Evolutionary conservation across 2,329 filamentous ascomycete species (phyloP).

Genomic region (Ascocoryne sarcoides): DNA sequence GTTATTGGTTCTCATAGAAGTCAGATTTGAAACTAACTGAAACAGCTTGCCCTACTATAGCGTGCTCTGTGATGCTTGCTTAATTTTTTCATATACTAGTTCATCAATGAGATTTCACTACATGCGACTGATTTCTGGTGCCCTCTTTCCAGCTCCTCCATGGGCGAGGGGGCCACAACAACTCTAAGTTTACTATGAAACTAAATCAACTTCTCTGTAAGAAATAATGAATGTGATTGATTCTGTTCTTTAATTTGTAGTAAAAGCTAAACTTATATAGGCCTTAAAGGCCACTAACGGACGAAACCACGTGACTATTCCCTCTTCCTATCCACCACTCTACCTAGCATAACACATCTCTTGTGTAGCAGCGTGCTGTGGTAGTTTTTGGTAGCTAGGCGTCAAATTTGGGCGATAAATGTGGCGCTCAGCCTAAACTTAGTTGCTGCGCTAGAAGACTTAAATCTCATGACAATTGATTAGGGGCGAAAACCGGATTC

Average conservation of each 20-base stretch:
- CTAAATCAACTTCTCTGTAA: not conserved
- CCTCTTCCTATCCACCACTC: too few species aligned
- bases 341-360: too few species aligned
- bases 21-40: not conserved
- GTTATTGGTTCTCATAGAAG: not conserved
- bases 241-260: not conserved
- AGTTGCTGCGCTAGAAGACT: not conserved
- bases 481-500: not conserved
- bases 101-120: not conserved
- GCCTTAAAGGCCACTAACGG: not conserved
- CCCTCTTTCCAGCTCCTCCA: not conserved
- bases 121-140: not conserved
- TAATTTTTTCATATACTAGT: too few species aligned
- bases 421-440: too few species aligned
- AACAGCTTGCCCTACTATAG: not conserved
- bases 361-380: too few species aligned
- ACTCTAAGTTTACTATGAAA: not conserved
- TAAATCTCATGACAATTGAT: not conserved
- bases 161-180: not conserved
- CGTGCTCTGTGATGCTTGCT: not conserved
- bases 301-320: not conserved
- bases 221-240: not conserved
- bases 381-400: too few species aligned
- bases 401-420: too few species aligned
- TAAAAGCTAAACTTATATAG: not conserved